Evolutionary conservation across 768 basidiomycete genomes (phyloP), one percentile per base, ranked within the genome.

Genomic region (Panaeolus papilionaceus): DNA sequence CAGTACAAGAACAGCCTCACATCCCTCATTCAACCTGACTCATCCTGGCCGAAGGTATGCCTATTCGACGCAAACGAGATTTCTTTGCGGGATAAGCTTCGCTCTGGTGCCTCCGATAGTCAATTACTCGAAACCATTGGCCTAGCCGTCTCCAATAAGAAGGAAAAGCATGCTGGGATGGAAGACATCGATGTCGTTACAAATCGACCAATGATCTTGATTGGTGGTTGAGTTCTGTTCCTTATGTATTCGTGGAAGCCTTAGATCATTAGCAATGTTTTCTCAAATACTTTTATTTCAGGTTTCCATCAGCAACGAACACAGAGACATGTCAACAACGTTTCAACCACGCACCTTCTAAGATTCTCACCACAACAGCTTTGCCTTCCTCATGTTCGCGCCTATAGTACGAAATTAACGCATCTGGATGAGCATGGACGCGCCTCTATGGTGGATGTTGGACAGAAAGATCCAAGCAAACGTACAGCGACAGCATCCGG

Each of bases 201-300:
- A 58, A 95, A 95, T 79, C 84, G 92, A 63, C 92, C 94, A 11
- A 96, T 96, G 94, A 96, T 96, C 70, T 81, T 94, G 68, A 96
- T 96, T 78, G 95, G 95, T 79, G 95, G 95, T 90, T 96, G 87
- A 92, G 86, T 88, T 77, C 47, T 70, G 76, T 80, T 76, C 69
- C 75, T 74, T 75, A 70, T 71, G 64, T 75, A 71, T 67, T 67
- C 71, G 70, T 72, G 76, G 69, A 71, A 61, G n/a, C 61, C 33
- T 67, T 63, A 40, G 61, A 61, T 69, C 58, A 68, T 65, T 51
- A 38, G 38, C 65, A 70, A 68, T 40, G 62, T 64, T 40, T 44
- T 40, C 38, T n/a, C 65, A 5, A 44, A 37, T 63, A 26, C 9
- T 47, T 7, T 45, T 14, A 37, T 58, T 63, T 9, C 39, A 63